Percentiles rank a stretch among this genome's conserved stretches.
Conservation (phyloP, 176 grass and related monocot species). For the Musa schizocarpa region DNA sequence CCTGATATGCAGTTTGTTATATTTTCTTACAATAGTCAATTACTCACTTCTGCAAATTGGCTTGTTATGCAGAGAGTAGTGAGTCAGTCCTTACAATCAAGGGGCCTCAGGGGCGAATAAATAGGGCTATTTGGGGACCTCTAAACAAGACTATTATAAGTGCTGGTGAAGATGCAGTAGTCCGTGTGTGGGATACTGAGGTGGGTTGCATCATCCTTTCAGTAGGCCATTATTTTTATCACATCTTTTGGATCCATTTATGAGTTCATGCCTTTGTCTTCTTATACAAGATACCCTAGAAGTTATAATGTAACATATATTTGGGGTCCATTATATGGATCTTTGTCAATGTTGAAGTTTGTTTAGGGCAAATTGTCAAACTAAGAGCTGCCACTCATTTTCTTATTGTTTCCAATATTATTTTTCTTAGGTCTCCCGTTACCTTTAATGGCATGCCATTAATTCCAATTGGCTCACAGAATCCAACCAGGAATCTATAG, state of each 20-base stretch:
- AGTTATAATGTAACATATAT: too few relatives aligned
- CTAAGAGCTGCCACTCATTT: too few relatives aligned
- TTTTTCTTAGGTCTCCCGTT: too few relatives aligned
- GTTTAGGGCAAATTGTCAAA: too few relatives aligned
- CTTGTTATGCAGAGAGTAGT: conserved; percentile 53
- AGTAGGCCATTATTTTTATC: background rate
- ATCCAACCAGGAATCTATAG: too few relatives aligned
- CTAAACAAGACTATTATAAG: conserved; percentile 86
- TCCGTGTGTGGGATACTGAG: conserved; percentile 89
- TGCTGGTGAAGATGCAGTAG: conserved; percentile 65
- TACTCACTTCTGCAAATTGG: background rate
- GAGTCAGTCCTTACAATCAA: conserved; percentile 60
- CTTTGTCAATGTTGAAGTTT: too few relatives aligned
- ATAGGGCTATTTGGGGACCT: conserved; percentile 86
- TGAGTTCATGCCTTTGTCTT: background rate
- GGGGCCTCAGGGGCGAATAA: conserved; percentile 78
- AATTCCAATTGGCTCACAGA: too few relatives aligned
- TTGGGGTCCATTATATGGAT: too few relatives aligned
- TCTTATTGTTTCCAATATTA: too few relatives aligned
- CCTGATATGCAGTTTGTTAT: background rate
- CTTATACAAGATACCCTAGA: too few relatives aligned
- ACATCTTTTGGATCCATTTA: background rate
- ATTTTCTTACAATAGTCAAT: background rate
- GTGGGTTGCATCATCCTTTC: conserved; percentile 18
- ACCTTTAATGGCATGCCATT: too few relatives aligned